Conservation (phyloP, 768 basidiomycete genomes). For the Chalciporus chontae region DNA sequence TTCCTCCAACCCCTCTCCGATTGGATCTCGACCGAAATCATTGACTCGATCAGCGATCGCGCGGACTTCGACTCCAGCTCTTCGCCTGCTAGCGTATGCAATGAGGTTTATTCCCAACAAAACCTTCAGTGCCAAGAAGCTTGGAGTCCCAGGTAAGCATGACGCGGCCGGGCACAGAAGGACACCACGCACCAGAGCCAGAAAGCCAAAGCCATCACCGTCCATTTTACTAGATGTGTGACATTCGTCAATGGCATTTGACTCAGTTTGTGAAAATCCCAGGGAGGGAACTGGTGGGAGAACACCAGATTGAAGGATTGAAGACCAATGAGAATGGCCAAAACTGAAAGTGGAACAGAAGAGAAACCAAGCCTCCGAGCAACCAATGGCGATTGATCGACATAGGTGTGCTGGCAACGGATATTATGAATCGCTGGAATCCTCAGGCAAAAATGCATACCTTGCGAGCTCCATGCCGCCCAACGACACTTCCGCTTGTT, state of each 20-base stretch:
- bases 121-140: conserved; percentile 84
- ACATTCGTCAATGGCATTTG: conserved; percentile 43
- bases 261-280: conserved; percentile 40
- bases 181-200: conserved; percentile 80
- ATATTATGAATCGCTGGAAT: conserved; percentile 5
- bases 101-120: conserved; percentile 89
- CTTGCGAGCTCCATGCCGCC: conserved; percentile 67
- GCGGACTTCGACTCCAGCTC: conserved; percentile 74
- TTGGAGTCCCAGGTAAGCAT: conserved; percentile 23
- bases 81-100: conserved; percentile 74
- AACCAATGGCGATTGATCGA: conserved; percentile 94
- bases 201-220: conserved; percentile 56
- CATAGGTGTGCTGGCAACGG: conserved; percentile 67
- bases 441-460: conserved; percentile 31
- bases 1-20: conserved; percentile 88
- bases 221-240: conserved; percentile 60
- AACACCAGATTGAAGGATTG: conserved; percentile 67
- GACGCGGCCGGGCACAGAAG: conserved; percentile 16
- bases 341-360: conserved; percentile 83
- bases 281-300: conserved; percentile 37
- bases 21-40: conserved; percentile 85
- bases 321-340: conserved; percentile 71
- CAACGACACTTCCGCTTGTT: conserved; percentile 70
- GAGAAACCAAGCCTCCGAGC: conserved; percentile 93
- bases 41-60: conserved; percentile 75